phyloP scores from a whole-genome alignment of 352 stramenopile genomes.

The Saprolegnia diclina region DNA sequence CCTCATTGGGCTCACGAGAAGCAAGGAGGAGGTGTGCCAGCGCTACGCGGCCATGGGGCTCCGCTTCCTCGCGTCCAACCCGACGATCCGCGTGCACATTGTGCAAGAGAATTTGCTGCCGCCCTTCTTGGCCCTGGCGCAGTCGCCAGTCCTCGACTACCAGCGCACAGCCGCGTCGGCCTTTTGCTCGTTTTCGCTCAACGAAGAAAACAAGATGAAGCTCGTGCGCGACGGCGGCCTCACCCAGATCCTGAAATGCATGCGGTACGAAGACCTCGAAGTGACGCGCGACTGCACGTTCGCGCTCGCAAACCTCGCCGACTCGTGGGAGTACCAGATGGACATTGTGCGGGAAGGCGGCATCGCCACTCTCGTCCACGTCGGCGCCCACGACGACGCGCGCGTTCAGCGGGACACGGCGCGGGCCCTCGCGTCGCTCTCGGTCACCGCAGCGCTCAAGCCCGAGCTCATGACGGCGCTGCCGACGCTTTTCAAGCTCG shows the following conservation, averaged over 20 bases:
- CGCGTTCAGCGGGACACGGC: constrained; percentile 91
- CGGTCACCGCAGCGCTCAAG: constrained; percentile 79
- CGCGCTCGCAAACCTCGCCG: constrained; percentile 90
- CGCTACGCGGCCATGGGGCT: constrained; percentile 93
- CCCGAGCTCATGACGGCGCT: constrained; percentile 78
- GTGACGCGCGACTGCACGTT: constrained; percentile 90
- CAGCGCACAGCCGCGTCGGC: constrained; percentile 89
- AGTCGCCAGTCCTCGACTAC: constrained; percentile 86
- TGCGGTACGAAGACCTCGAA: constrained; percentile 86
- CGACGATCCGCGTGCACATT: constrained; percentile 90
- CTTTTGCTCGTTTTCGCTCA: constrained; percentile 88
- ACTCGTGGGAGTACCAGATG: constrained; percentile 84
- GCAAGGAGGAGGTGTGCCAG: constrained; percentile 87
- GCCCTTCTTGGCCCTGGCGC: constrained; percentile 89
- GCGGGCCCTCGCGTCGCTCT: constrained; percentile 88
- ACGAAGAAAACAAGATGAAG: constrained; percentile 92
- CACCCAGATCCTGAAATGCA: constrained; percentile 85
- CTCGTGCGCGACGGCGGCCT: constrained; percentile 91
- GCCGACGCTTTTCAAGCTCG: constrained; percentile 89
- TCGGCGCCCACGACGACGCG: constrained; percentile 75
- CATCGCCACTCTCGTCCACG: constrained; percentile 69
- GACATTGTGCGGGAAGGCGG: constrained; percentile 86
- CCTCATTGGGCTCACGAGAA: constrained; percentile 85
- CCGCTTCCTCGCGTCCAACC: constrained; percentile 91
- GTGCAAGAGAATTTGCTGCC: constrained; percentile 85